These are phyloP conservation scores for Medicago arabica DNA, from an alignment of 306 rosid genomes.

Conservation along the genomic window DNA sequence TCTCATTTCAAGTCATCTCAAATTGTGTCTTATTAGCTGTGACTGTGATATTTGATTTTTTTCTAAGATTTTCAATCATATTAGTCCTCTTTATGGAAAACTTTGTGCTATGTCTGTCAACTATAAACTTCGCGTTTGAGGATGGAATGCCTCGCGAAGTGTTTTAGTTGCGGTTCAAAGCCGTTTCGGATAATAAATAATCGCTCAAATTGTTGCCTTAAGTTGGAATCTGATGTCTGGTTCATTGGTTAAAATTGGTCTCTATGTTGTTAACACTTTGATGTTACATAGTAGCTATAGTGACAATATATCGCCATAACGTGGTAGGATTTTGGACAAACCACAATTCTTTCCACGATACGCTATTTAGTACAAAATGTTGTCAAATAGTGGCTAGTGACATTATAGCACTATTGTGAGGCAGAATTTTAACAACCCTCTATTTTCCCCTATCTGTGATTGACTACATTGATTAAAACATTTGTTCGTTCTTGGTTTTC, in stretches of 20 bases:
- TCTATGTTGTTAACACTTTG: neutral
- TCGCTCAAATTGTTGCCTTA: neutral
- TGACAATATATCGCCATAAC: no score
- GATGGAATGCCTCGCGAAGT: neutral
- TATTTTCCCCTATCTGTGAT: no score
- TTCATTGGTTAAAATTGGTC: slow-evolving; percentile 1
- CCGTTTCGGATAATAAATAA: neutral
- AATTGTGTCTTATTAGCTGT: neutral
- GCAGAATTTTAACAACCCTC: no score
- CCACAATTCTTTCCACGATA: no score
- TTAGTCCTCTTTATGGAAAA: slow-evolving; percentile 14
- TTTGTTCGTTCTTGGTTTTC: neutral
- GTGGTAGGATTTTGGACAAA: no score
- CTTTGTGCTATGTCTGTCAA: neutral
- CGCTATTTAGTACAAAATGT: no score
- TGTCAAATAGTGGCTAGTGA: no score
- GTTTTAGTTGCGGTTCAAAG: neutral
- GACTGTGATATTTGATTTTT: neutral
- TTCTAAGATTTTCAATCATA: slow-evolving; percentile 21
- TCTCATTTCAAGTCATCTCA: neutral
- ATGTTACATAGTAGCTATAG: no score
- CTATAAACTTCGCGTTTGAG: neutral
- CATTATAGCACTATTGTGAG: no score
- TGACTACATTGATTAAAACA: neutral
- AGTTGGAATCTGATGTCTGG: slow-evolving; percentile 1